Conservation (phyloP, 768 basidiomycete species). For the Sutorius australiensis region DNA sequence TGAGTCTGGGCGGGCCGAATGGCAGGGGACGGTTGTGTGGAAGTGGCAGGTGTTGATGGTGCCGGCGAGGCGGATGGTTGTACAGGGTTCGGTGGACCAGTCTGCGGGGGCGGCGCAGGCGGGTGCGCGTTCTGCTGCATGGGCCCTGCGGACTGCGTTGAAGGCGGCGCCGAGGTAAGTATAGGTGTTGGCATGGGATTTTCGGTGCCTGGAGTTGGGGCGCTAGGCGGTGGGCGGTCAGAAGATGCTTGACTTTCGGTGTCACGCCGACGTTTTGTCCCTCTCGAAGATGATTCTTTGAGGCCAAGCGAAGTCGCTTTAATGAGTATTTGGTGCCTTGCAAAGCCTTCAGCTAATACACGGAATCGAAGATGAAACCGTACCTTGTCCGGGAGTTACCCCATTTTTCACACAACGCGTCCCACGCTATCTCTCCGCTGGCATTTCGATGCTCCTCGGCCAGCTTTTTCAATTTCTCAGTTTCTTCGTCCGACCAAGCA, state of each 20-base stretch:
- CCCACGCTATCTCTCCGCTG: constrained; percentile 65
- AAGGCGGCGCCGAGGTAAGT: constrained; percentile 25
- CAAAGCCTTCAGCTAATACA: constrained; percentile 3
- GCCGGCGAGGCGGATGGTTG: constrained; percentile 34
- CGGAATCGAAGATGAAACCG: constrained; percentile 9
- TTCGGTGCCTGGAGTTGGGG: constrained; percentile 19
- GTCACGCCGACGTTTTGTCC: constrained; percentile 57
- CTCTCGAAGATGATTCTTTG: constrained; percentile 68
- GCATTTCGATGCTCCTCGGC: constrained; percentile 61
- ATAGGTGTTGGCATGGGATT: constrained; percentile 17
- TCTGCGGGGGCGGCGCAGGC: constrained; percentile 33
- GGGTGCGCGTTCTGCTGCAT: constrained; percentile 25
- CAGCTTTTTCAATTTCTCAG: constrained; percentile 60
- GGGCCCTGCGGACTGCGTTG: constrained; percentile 15
- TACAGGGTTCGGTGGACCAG: constrained; percentile 20
- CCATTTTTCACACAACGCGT: constrained; percentile 71
- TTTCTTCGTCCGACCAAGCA: constrained; percentile 77
- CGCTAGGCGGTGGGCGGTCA: constrained; percentile 21
- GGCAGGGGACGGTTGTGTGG: constrained; percentile 35
- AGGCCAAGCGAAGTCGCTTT: constrained; percentile 77
- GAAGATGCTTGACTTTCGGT: constrained; percentile 31
- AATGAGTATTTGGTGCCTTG: constrained; percentile 77
- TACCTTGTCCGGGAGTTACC: constrained; percentile 72
- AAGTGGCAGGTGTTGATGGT: constrained; percentile 31
- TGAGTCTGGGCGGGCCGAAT: constrained; percentile 31